Conservation (phyloP, 179 eudicot genomes). For the Sideroxylon spinosum region DNA sequence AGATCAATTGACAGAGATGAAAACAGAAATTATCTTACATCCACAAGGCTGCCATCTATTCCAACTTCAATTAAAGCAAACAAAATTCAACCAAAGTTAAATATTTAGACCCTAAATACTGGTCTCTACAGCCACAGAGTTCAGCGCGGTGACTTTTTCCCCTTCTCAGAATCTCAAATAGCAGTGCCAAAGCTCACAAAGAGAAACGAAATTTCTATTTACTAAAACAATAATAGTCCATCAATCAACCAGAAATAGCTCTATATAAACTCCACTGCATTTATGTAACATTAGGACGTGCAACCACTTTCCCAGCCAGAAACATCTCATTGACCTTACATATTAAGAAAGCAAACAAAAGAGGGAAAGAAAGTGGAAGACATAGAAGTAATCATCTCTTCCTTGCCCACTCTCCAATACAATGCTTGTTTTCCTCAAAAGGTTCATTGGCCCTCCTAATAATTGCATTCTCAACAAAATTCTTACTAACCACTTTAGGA, state of each 20-base stretch:
- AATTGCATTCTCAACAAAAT: neutral
- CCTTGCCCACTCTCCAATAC: neutral
- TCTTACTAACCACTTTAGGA: neutral
- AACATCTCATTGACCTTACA: neutral
- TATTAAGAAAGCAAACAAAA: neutral
- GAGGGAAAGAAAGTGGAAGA: neutral
- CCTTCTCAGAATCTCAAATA: neutral
- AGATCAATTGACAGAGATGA: neutral
- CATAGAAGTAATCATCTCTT: neutral
- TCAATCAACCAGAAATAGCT: neutral
- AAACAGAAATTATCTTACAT: neutral
- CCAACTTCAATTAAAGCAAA: neutral
- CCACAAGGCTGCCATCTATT: neutral
- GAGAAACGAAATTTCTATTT: neutral
- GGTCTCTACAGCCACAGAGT: neutral
- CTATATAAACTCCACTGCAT: too few species aligned
- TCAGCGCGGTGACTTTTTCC: neutral
- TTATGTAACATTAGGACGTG: too few species aligned
- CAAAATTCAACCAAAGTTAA: neutral
- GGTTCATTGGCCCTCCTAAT: neutral
- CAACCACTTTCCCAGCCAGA: neutral
- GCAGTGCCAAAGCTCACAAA: neutral
- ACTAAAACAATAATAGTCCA: neutral
- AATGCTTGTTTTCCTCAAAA: neutral
- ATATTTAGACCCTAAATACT: neutral